Conservation (phyloP, 2,329 filamentous ascomycete species). For the Diaporthe aspalathi region DNA sequence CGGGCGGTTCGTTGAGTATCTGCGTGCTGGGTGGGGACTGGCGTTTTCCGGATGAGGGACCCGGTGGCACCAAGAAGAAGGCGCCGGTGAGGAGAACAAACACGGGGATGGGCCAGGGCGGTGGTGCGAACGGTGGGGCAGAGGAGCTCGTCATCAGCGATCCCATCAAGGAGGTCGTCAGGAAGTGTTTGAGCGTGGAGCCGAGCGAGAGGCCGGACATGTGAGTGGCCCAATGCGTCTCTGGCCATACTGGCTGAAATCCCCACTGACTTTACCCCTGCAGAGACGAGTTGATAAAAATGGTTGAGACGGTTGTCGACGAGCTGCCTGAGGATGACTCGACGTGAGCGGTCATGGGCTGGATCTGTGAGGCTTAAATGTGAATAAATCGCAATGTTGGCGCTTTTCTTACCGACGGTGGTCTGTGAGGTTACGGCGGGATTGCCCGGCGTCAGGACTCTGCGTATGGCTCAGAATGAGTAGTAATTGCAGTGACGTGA, state of each 20-base stretch:
- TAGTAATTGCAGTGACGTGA: conserved; percentile 1
- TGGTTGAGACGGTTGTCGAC: conserved; percentile 80
- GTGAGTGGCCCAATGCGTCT: conserved; percentile 20
- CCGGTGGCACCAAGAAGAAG: conserved; percentile 63
- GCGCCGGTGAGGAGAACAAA: conserved; percentile 46
- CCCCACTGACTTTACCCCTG: conserved; percentile 14
- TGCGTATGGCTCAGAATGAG: conserved; percentile 16
- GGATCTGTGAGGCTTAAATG: background rate
- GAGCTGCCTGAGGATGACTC: conserved; percentile 69
- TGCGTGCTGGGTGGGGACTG: conserved; percentile 95
- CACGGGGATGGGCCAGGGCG: conserved; percentile 43
- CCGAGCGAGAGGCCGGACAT: conserved; percentile 89
- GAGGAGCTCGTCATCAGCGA: conserved; percentile 76
- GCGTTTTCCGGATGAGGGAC: conserved; percentile 92
- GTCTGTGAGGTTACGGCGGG: background rate
- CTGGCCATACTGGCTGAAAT: background rate
- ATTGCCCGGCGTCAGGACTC: background rate
- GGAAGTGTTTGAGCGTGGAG: conserved; percentile 88
- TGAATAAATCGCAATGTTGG: conserved; percentile 1
- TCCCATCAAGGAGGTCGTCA: conserved; percentile 85
- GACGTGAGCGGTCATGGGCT: conserved; percentile 12
- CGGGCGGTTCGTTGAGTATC: conserved; percentile 90
- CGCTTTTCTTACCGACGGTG: background rate
- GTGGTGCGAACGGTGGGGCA: conserved; percentile 45
- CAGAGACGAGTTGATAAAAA: conserved; percentile 77